phyloP scores from a whole-genome alignment of 1,284 basidiomycete genomes.

The Leccinum variabile region DNA sequence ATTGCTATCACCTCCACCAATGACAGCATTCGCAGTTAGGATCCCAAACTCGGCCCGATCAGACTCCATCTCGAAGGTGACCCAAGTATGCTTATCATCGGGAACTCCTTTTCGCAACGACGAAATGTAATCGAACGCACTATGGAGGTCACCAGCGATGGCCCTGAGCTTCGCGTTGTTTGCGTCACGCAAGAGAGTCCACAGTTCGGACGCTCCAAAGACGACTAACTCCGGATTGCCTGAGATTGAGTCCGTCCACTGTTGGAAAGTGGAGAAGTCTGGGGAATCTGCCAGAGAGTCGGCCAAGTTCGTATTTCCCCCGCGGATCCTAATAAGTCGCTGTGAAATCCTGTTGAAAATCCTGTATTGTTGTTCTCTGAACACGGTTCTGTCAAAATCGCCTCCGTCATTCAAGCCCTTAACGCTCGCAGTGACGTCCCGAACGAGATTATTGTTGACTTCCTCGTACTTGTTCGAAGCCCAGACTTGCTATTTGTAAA shows the following conservation, averaged over 20 bases:
- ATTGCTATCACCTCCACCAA: not conserved
- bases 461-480: not conserved
- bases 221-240: not conserved
- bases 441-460: not conserved
- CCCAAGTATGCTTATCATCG: not conserved
- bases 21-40: not conserved
- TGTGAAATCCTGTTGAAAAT: not conserved
- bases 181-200: not conserved
- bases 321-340: not conserved
- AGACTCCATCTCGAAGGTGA: not conserved
- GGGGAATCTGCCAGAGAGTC: not conserved
- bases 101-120: not conserved
- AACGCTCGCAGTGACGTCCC: not conserved
- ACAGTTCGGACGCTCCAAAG: not conserved
- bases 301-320: not conserved
- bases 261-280: not conserved
- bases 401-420: not conserved
- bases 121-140: not conserved
- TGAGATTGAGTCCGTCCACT: not conserved
- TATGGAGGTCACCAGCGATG: not conserved
- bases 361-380: not conserved
- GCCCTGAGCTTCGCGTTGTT: not conserved
- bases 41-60: not conserved
- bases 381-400: not conserved
- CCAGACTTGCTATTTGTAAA: not conserved